Percentiles rank a stretch among this genome's conserved stretches.
Evolutionary conservation across 2,329 filamentous ascomycete genomes (phyloP).

Genomic region (Talaromyces sp.): DNA sequence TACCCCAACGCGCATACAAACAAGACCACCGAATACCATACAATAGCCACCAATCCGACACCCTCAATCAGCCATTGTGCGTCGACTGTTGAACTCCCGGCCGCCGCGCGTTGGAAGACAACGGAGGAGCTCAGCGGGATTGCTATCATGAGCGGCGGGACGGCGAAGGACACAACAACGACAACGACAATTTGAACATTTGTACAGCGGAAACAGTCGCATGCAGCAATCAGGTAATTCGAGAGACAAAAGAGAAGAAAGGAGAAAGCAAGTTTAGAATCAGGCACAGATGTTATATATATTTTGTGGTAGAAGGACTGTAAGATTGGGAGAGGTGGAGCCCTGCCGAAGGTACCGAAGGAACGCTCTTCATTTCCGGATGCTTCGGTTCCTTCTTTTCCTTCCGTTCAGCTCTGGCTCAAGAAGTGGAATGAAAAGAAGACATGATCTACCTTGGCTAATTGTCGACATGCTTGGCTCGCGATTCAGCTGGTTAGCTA

Average conservation of each 20-base stretch:
- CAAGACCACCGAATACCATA: slow-evolving; percentile 56
- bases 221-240: neutral
- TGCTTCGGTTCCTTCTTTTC: slow-evolving; percentile 1
- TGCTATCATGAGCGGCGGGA: slow-evolving; percentile 21
- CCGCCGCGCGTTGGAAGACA: slow-evolving; percentile 21
- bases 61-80: slow-evolving; percentile 35
- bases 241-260: neutral
- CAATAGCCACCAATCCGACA: slow-evolving; percentile 46
- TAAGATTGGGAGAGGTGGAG: neutral
- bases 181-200: neutral
- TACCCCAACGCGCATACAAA: slow-evolving; percentile 57
- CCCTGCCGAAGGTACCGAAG: neutral
- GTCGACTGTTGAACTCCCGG: slow-evolving; percentile 7
- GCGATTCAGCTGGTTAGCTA: neutral
- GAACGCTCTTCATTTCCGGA: neutral
- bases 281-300: neutral
- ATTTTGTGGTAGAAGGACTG: neutral
- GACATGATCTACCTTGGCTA: neutral
- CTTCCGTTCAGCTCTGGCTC: neutral
- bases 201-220: neutral
- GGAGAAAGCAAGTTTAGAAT: neutral
- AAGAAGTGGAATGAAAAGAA: neutral
- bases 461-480: neutral
- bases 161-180: neutral
- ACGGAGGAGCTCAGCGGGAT: slow-evolving; percentile 18